Percentiles rank a stretch among this genome's conserved stretches.
These are phyloP conservation scores for Cutaneotrichosporon cutaneum DNA, from an alignment of 1,284 basidiomycete species.

Conservation along the genomic window DNA sequence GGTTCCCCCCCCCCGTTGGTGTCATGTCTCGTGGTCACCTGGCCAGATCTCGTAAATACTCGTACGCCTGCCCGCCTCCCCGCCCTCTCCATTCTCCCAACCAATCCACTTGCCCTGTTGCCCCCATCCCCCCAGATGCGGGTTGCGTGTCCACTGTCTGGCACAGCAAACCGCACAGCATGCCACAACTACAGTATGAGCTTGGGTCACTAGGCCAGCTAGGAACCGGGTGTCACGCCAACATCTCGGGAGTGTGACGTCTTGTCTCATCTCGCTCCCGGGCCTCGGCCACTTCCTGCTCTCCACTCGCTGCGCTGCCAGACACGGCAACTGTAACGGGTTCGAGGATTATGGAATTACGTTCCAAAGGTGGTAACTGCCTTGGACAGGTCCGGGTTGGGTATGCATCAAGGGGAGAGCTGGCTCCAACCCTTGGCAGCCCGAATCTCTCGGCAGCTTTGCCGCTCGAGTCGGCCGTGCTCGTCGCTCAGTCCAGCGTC, in stretches of 20 bases:
- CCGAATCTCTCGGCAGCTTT: too few relatives aligned
- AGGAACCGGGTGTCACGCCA: conserved; percentile 6
- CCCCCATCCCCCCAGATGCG: neutral
- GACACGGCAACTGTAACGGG: neutral
- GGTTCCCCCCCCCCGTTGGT: neutral
- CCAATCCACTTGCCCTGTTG: too few relatives aligned
- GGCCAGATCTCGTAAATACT: neutral
- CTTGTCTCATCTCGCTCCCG: neutral
- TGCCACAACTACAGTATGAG: neutral
- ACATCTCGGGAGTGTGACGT: conserved; percentile 6
- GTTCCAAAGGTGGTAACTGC: conserved; percentile 6
- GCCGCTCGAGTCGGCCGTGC: too few relatives aligned
- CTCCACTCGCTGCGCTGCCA: neutral
- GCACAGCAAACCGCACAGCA: neutral
- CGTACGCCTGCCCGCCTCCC: neutral
- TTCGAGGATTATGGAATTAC: neutral
- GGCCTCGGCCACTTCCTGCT: neutral
- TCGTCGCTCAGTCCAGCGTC: neutral
- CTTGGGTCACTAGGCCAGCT: neutral
- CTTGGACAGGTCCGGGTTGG: neutral
- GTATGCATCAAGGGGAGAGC: neutral
- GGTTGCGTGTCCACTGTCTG: neutral
- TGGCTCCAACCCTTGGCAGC: neutral
- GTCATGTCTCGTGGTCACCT: conserved; percentile 4
- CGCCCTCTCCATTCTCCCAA: neutral